phyloP scores from a whole-genome alignment of 768 basidiomycete genomes.

The Mycena indigotica region DNA sequence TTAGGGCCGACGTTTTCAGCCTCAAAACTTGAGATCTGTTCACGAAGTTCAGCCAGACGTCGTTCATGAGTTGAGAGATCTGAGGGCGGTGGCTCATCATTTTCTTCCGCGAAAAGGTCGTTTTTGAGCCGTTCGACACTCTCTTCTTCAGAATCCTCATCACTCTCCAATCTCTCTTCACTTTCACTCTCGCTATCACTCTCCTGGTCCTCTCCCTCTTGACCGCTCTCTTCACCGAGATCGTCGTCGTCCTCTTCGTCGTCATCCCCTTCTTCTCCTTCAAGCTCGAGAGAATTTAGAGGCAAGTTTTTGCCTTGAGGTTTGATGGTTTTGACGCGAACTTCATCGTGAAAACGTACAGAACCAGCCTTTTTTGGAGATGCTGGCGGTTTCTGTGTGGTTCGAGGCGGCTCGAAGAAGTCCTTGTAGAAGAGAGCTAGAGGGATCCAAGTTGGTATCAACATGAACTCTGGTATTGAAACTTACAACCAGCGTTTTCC shows the following conservation, averaged over 20 bases:
- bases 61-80: conserved; percentile 80
- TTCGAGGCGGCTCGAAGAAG: conserved; percentile 73
- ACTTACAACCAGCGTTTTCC: conserved; percentile 46
- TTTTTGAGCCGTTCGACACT: conserved; percentile 72
- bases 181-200: conserved; percentile 34
- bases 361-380: conserved; percentile 36
- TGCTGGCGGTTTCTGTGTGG: conserved; percentile 22
- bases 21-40: conserved; percentile 83
- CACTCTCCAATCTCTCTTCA: conserved; percentile 28
- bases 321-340: conserved; percentile 80
- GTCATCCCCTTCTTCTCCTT: conserved; percentile 29
- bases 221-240: conserved; percentile 33
- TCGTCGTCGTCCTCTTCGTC: conserved; percentile 44
- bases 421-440: conserved; percentile 71
- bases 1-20: conserved; percentile 85
- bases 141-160: conserved; percentile 33
- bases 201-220: conserved; percentile 38
- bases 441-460: conserved; percentile 4
- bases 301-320: conserved; percentile 68
- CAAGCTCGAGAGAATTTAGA: conserved; percentile 41
- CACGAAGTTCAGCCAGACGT: conserved; percentile 68
- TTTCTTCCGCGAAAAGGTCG: conserved; percentile 79
- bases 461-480: conserved; percentile 4
- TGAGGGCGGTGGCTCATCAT: conserved; percentile 44
- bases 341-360: conserved; percentile 82